Evolutionary conservation across 345 rosid genomes (phyloP).

Genomic region (Psidium friedrichsthalianum): DNA sequence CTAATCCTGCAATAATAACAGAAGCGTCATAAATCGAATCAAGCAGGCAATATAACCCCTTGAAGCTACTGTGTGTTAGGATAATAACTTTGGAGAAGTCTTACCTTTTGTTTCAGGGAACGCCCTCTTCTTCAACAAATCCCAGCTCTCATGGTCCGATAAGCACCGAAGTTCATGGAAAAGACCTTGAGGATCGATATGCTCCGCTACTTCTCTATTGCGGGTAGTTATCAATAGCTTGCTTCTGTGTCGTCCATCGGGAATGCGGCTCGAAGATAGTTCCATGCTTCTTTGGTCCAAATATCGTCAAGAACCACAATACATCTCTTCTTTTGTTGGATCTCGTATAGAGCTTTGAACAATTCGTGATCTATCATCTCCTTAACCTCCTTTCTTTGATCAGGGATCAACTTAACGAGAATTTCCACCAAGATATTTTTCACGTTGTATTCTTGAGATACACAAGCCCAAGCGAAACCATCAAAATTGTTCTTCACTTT

Average conservation of each 20-base stretch:
- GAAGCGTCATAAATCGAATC: background rate
- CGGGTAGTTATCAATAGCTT: constrained; percentile 33
- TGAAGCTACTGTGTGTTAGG: too few species aligned
- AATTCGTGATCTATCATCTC: constrained; percentile 22
- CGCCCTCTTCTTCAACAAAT: constrained; percentile 19
- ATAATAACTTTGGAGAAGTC: background rate
- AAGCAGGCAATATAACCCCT: background rate
- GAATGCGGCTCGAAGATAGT: constrained; percentile 12
- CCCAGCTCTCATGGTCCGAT: constrained; percentile 26
- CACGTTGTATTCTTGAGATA: constrained; percentile 22
- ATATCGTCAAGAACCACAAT: constrained; percentile 39
- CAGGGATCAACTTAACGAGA: constrained; percentile 9
- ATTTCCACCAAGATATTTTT: constrained; percentile 21
- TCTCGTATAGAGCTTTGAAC: background rate
- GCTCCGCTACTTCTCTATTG: constrained; percentile 12
- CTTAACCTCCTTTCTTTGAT: constrained; percentile 12
- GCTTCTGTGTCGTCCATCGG: constrained; percentile 1
- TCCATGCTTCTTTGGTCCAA: constrained; percentile 27
- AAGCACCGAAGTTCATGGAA: constrained; percentile 5
- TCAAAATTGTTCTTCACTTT: constrained; percentile 10
- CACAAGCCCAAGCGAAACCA: constrained; percentile 23
- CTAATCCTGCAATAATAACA: fast-evolving
- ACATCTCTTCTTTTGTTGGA: constrained; percentile 8
- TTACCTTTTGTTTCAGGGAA: constrained; percentile 9
- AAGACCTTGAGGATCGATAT: constrained; percentile 4